phyloP scores from a whole-genome alignment of 1,284 basidiomycete species.

The Pascua sp. region DNA sequence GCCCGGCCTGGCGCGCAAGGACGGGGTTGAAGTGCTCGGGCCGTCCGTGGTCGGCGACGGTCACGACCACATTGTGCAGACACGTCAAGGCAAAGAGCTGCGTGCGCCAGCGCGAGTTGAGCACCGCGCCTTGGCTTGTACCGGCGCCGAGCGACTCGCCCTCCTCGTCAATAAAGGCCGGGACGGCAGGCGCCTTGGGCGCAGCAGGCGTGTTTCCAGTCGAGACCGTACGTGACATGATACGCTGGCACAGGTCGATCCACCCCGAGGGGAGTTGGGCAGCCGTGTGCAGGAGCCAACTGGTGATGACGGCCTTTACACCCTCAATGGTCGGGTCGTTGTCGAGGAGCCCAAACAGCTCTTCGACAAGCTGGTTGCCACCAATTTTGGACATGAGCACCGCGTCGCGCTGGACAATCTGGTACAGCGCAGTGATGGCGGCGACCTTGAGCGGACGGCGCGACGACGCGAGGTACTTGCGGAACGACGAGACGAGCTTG shows the following conservation, averaged over 20 bases:
- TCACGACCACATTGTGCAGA: constrained; percentile 80
- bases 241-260: constrained; percentile 96
- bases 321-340: constrained; percentile 89
- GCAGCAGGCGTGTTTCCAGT: constrained; percentile 61
- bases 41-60: constrained; percentile 68
- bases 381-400: constrained; percentile 86
- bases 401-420: constrained; percentile 94
- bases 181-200: constrained; percentile 41
- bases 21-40: constrained; percentile 76
- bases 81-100: constrained; percentile 93
- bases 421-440: constrained; percentile 92
- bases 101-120: constrained; percentile 88
- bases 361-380: constrained; percentile 88
- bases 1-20: constrained; percentile 54
- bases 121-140: constrained; percentile 50
- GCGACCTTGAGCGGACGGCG: constrained; percentile 83
- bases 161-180: constrained; percentile 74
- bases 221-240: constrained; percentile 62
- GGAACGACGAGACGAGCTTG: constrained; percentile 68
- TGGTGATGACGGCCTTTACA: constrained; percentile 86
- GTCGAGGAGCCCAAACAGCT: constrained; percentile 91
- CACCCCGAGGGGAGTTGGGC: constrained; percentile 89
- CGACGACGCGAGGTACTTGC: constrained; percentile 70
- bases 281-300: constrained; percentile 93
- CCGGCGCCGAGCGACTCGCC: constrained; percentile 71